Base-by-base conservation (phyloP, 192 early-diverging fungal genomes). In the Umbelopsis sp. region DNA sequence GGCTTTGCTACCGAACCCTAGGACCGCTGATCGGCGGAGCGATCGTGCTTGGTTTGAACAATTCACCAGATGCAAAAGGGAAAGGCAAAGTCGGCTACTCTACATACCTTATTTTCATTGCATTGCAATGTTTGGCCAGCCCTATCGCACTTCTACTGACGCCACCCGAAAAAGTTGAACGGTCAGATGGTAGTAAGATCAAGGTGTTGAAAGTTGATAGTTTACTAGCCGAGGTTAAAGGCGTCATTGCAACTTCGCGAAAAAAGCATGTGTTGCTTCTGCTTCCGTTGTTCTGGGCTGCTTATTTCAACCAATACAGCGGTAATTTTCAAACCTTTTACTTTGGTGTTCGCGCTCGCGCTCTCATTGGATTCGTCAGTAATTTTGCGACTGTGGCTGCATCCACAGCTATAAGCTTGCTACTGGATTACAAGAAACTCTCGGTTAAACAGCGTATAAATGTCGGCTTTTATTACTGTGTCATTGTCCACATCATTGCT, bases 221-320 rank as follows among this genome's bases (percentile, higher is more conserved):
- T 7, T 37, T 46, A 13, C 25, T 46, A 23, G 66, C 46, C 18
- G 66, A 68, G 21, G 20, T 52, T 22, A 52, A 52, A 52, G 51
- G 51, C 12, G 25, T 52, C 7, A 25, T 21, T 10, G 25, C 21
- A 11, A 49, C 47, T 11, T 48, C 45, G 12, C 22, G 21, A 45
- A 20, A 27, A 16, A 16, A 25, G 4, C 46, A 68, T 27, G 47
- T 68, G 0, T 9, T 68, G 20, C 12, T 68, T 18, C 66, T 68
- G 2, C 46, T 68, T 8, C 66, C 66, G 0, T 22, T 68, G 3
- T 68, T 68, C 66, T 68, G 66, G 66, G 44, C 66, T 11, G 66
- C 66, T 30, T 68, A 68, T n/a, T 68, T 68, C 12, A 68, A 68
- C 23, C 66, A 68, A 49, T 68, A 68, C 46, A n/a, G 45, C 4